A percentile compares a stretch with the other conserved stretches of the same genome.
These are phyloP conservation scores for Aspergillus pseudoterreus DNA, from an alignment of 2,329 filamentous ascomycete species.

Conservation along the genomic window DNA sequence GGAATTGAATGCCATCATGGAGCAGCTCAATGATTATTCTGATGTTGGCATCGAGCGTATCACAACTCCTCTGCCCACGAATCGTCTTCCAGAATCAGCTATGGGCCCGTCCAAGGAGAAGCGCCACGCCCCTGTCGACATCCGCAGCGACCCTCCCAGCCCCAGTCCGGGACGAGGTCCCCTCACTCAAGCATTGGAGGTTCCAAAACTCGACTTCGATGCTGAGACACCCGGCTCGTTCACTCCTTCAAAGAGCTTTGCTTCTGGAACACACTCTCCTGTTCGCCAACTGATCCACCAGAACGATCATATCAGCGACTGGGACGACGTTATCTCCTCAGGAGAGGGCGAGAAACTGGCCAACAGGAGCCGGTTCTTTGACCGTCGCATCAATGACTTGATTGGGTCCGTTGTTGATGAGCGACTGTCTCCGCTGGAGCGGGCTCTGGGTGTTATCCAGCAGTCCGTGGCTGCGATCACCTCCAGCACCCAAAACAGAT, in stretches of 20 bases:
- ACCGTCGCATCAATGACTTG: conserved; percentile 81
- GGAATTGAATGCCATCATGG: conserved; percentile 91
- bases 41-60: conserved; percentile 69
- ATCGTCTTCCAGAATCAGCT: conserved; percentile 31
- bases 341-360: conserved; percentile 80
- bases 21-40: conserved; percentile 71
- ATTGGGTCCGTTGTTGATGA: conserved; percentile 74
- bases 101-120: conserved; percentile 53
- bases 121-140: conserved; percentile 48
- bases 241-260: conserved; percentile 62
- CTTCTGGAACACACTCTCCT: conserved; percentile 51
- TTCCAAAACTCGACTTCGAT: conserved; percentile 36
- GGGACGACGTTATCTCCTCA: conserved; percentile 81
- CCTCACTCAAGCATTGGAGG: conserved; percentile 45
- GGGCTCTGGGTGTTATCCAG: conserved; percentile 72
- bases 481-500: conserved; percentile 54
- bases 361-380: conserved; percentile 80
- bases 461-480: conserved; percentile 60
- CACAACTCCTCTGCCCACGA: conserved; percentile 31
- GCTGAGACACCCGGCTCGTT: conserved; percentile 44
- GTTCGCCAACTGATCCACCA: conserved; percentile 62
- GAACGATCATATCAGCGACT: conserved; percentile 72
- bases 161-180: conserved; percentile 62
- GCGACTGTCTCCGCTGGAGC: conserved; percentile 76
- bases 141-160: conserved; percentile 68